A percentile compares a stretch with the other conserved stretches of the same genome.
These are phyloP conservation scores for Fusarium fujikuroi DNA, from an alignment of 2,329 filamentous ascomycete genomes.

Conservation along the genomic window DNA sequence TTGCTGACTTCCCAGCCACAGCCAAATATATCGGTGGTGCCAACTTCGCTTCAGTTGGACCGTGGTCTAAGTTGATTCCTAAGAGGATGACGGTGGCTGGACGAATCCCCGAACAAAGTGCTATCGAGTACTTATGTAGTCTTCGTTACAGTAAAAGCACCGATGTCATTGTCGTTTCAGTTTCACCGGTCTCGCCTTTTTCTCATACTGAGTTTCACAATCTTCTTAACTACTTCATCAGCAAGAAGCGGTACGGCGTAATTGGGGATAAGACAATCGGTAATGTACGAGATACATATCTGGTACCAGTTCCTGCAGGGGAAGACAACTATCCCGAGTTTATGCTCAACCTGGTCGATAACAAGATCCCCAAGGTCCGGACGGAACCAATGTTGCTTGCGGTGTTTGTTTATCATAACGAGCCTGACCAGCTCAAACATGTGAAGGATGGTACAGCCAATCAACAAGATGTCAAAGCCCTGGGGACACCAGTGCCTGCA, in stretches of 20 bases:
- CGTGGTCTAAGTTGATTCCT: slow-evolving; percentile 82
- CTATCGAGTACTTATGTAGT: slow-evolving; percentile 90
- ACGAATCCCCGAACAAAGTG: slow-evolving; percentile 82
- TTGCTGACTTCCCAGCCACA: slow-evolving; percentile 79
- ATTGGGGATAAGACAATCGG: slow-evolving; percentile 78
- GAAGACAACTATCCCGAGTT: slow-evolving; percentile 81
- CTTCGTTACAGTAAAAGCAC: slow-evolving; percentile 83
- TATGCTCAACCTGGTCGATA: slow-evolving; percentile 87
- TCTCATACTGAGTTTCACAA: slow-evolving; percentile 74
- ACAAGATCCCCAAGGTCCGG: slow-evolving; percentile 77
- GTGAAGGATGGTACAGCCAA: slow-evolving; percentile 31
- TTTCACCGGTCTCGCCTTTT: slow-evolving; percentile 72
- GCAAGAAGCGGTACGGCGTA: slow-evolving; percentile 86
- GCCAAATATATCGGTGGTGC: slow-evolving; percentile 88
- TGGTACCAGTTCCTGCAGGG: slow-evolving; percentile 84
- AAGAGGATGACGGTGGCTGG: slow-evolving; percentile 76
- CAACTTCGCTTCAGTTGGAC: slow-evolving; percentile 71
- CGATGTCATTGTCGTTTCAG: slow-evolving; percentile 83
- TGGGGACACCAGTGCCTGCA: slow-evolving; percentile 50
- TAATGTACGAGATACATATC: slow-evolving; percentile 89
- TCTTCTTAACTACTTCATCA: slow-evolving; percentile 88
- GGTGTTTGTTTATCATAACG: slow-evolving; percentile 83
- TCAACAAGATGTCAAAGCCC: slow-evolving; percentile 23
- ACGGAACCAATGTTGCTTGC: slow-evolving; percentile 82
- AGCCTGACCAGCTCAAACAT: slow-evolving; percentile 53